Percentiles rank a stretch among this genome's conserved stretches.
These are phyloP conservation scores for Sarocladium kiliense DNA, from an alignment of 2,329 filamentous ascomycete genomes.

Conservation along the genomic window DNA sequence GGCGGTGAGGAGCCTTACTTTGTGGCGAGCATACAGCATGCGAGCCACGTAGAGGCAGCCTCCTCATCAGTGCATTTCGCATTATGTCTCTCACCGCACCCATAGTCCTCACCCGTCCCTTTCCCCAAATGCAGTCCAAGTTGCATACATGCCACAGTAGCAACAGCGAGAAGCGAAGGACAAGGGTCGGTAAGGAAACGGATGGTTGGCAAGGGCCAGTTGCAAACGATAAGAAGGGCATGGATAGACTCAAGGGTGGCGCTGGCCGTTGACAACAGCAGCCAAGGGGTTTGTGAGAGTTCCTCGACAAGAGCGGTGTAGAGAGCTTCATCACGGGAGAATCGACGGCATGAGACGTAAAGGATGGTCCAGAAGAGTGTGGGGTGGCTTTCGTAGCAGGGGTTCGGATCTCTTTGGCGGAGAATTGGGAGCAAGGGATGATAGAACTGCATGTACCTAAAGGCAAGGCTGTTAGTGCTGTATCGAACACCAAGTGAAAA, in stretches of 20 bases:
- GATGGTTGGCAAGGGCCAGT: slow-evolving; percentile 47
- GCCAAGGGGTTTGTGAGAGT: slow-evolving; percentile 40
- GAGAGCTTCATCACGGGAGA: slow-evolving; percentile 36
- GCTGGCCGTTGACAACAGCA: slow-evolving; percentile 35
- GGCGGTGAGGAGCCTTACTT: slow-evolving; percentile 32
- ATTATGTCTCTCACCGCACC: slow-evolving; percentile 36
- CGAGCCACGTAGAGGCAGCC: slow-evolving; percentile 47
- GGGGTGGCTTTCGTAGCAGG: slow-evolving; percentile 40
- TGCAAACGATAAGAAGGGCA: slow-evolving; percentile 43
- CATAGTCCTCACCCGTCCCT: slow-evolving; percentile 44
- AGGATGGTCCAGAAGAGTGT: slow-evolving; percentile 53
- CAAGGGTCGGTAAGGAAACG: slow-evolving; percentile 48
- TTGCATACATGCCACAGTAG: slow-evolving; percentile 41
- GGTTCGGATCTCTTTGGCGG: slow-evolving; percentile 43
- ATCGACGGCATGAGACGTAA: slow-evolving; percentile 43
- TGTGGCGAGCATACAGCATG: slow-evolving; percentile 47
- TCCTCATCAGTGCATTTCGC: slow-evolving; percentile 44
- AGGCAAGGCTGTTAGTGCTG: background rate
- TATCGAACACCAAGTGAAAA: slow-evolving; percentile 2
- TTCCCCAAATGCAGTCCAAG: slow-evolving; percentile 48
- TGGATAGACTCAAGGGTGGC: slow-evolving; percentile 44
- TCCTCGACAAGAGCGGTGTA: slow-evolving; percentile 42
- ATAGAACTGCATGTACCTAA: slow-evolving; percentile 47
- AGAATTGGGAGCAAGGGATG: slow-evolving; percentile 49
- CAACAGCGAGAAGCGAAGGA: slow-evolving; percentile 39